A percentile compares a stretch with the other conserved stretches of the same genome.
Evolutionary conservation across 331 rosid genomes (phyloP).

Genomic region (Malus hybrid): DNA sequence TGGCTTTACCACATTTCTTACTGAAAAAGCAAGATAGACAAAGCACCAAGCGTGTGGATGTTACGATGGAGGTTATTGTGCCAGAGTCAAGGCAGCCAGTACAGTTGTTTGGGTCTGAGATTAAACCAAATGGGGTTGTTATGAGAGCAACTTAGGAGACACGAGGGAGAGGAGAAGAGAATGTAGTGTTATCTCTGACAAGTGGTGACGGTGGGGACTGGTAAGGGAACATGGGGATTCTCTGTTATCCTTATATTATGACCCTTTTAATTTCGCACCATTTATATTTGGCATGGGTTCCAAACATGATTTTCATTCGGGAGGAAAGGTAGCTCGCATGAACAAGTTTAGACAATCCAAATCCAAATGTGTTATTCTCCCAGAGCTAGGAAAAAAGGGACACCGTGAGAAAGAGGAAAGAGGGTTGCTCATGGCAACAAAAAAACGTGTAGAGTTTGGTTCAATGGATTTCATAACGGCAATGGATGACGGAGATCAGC

Average conservation of each 20-base stretch:
- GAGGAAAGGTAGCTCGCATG: rapidly evolving
- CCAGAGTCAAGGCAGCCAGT: too few species aligned
- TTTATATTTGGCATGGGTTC: too few species aligned
- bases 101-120: too few species aligned
- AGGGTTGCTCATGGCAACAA: rapidly evolving
- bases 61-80: rapidly evolving
- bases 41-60: rapidly evolving
- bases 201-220: too few species aligned
- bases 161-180: rapidly evolving
- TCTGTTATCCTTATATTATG: rapidly evolving
- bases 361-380: rapidly evolving
- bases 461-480: rapidly evolving
- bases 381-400: too few species aligned
- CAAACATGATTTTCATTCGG: rapidly evolving
- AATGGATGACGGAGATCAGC: too few species aligned
- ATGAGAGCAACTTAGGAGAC: rapidly evolving
- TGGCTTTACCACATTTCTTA: too few species aligned
- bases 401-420: rapidly evolving
- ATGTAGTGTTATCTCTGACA: too few species aligned
- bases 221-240: rapidly evolving
- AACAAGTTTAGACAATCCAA: rapidly evolving
- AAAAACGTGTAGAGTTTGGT: rapidly evolving
- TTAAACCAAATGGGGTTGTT: too few species aligned
- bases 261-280: too few species aligned
- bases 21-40: rapidly evolving